A percentile compares a stretch with the other conserved stretches of the same genome.
phyloP scores from a whole-genome alignment of 306 rosid species.

The Vigna radiata region DNA sequence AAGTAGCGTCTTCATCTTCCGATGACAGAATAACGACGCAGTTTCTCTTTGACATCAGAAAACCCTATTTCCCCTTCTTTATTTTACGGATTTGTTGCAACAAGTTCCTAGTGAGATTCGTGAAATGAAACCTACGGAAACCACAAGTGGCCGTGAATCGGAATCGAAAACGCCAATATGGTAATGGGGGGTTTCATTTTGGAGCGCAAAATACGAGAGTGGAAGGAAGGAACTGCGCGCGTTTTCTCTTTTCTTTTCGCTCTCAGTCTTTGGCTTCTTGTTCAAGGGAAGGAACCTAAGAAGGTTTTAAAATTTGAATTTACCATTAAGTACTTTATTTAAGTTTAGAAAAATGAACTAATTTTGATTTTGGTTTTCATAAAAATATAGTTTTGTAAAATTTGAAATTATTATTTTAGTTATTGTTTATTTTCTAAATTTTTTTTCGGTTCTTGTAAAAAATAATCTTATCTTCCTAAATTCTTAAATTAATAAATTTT shows the following conservation, averaged over 20 bases:
- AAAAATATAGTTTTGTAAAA: too few relatives aligned
- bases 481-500: too few relatives aligned
- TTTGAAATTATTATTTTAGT: too few relatives aligned
- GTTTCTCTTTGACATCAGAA: constrained; percentile 70
- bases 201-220: constrained; percentile 5
- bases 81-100: not conserved
- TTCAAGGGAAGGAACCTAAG: too few relatives aligned
- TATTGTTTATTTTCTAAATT: too few relatives aligned
- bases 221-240: not conserved
- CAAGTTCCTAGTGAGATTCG: not conserved
- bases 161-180: constrained; percentile 31
- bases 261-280: too few relatives aligned
- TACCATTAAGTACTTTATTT: too few relatives aligned
- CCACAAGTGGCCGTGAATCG: not conserved
- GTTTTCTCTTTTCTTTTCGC: not conserved
- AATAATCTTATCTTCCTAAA: too few relatives aligned
- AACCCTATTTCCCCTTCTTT: not conserved
- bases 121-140: not conserved
- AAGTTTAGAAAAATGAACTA: too few relatives aligned
- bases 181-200: not conserved
- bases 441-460: too few relatives aligned
- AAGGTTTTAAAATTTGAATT: not conserved
- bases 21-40: constrained; percentile 66
- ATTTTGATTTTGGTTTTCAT: too few relatives aligned
- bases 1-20: constrained; percentile 59